Evolutionary conservation across 208 protist species (phyloP).

Genomic region (Trypanosoma boissoni): DNA sequence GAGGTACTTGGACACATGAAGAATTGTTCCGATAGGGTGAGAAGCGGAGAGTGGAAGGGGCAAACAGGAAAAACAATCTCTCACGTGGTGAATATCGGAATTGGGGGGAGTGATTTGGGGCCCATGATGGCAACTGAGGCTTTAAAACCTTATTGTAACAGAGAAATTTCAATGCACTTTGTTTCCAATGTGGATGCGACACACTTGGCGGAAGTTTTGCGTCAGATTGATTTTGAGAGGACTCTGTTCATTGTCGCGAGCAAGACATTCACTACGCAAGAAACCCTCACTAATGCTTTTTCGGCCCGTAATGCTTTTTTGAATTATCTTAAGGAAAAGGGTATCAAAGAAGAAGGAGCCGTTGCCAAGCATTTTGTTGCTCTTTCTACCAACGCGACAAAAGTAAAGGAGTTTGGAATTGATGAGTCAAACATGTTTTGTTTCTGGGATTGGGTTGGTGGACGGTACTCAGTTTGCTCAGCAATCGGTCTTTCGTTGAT

Average conservation of each 20-base stretch:
- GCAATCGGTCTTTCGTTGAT: slow-evolving; percentile 96
- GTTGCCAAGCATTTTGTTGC: slow-evolving; percentile 98
- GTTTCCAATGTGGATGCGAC: slow-evolving; percentile 98
- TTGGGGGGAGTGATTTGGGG: slow-evolving; percentile 96
- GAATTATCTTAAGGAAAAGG: slow-evolving; percentile 39
- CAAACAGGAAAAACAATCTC: slow-evolving; percentile 93
- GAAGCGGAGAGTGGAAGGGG: slow-evolving; percentile 92
- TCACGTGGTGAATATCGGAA: slow-evolving; percentile 97
- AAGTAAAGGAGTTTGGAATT: slow-evolving; percentile 94
- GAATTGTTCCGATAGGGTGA: slow-evolving; percentile 83
- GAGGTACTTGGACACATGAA: slow-evolving; percentile 92
- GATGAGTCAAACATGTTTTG: slow-evolving; percentile 96
- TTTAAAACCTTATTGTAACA: slow-evolving; percentile 85
- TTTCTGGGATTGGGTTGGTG: slow-evolving; percentile 99
- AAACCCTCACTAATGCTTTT: slow-evolving; percentile 96
- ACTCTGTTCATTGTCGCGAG: slow-evolving; percentile 97
- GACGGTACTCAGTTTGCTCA: slow-evolving; percentile 97
- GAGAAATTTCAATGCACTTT: slow-evolving; percentile 86
- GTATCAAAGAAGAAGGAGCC: slow-evolving; percentile 40
- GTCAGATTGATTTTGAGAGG: slow-evolving; percentile 84
- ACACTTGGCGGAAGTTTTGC: slow-evolving; percentile 91
- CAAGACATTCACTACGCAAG: slow-evolving; percentile 98
- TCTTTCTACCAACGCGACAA: slow-evolving; percentile 93
- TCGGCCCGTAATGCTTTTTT: slow-evolving; percentile 90
- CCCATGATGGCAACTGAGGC: slow-evolving; percentile 95